Conservation (phyloP, 305 asterid genomes). For the Fraxinus xanthoxyloides region DNA sequence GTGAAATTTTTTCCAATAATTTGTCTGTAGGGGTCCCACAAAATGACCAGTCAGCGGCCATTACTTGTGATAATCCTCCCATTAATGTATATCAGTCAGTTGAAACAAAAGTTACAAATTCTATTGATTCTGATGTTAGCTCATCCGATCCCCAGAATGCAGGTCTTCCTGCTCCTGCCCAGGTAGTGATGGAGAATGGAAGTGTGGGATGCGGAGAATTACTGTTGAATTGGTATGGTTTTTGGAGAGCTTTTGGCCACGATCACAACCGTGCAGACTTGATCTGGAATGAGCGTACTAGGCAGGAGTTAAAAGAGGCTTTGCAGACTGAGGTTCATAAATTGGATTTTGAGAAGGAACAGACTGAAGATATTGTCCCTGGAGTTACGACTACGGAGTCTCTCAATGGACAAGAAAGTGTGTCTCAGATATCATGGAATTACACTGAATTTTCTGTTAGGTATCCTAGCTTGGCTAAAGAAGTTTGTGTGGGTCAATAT, state of each 20-base stretch:
- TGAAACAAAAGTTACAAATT: conserved; percentile 45
- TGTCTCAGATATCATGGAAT: conserved; percentile 94
- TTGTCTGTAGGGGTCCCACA: conserved; percentile 40
- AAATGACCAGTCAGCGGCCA: conserved; percentile 43
- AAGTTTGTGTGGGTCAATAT: conserved; percentile 99
- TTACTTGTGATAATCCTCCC: conserved; percentile 42
- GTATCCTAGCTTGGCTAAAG: conserved; percentile 94
- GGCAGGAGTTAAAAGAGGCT: conserved; percentile 92
- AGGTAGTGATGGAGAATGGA: conserved; percentile 83
- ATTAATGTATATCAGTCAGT: conserved; percentile 34
- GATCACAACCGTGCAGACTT: conserved; percentile 98
- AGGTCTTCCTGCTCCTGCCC: conserved; percentile 90
- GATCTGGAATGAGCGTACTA: conserved; percentile 96
- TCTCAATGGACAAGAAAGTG: conserved; percentile 55
- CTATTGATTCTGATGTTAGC: conserved; percentile 47
- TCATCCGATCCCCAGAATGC: conserved; percentile 44
- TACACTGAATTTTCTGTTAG: conserved; percentile 86
- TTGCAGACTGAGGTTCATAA: conserved; percentile 97
- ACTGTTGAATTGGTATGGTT: conserved; percentile 93
- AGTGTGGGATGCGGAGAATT: conserved; percentile 93
- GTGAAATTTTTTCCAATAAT: conserved; percentile 42
- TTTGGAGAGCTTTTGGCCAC: conserved; percentile 94
- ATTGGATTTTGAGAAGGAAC: conserved; percentile 92
- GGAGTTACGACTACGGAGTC: conserved; percentile 62
- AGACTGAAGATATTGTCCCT: conserved; percentile 92